phyloP scores from a whole-genome alignment of 352 stramenopile genomes.

The Phytophthora sojae region DNA sequence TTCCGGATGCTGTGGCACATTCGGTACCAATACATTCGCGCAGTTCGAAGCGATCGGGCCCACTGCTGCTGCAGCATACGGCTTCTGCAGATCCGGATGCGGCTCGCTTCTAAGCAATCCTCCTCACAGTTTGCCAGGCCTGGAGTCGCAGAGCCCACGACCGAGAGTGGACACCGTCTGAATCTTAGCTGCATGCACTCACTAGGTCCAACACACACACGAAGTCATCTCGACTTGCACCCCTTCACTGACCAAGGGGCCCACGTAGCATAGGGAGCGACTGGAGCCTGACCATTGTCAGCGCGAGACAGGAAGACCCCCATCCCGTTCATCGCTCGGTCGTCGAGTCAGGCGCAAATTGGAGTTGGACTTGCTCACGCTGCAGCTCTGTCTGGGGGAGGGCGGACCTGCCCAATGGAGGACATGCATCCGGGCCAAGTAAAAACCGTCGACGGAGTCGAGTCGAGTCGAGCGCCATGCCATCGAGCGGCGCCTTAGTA shows the following conservation, averaged over 20 bases:
- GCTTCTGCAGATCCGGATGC: slow-evolving; percentile 1
- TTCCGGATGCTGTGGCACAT: slow-evolving; percentile 29
- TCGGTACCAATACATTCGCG: background rate
- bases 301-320: background rate
- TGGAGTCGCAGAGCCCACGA: background rate
- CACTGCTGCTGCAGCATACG: slow-evolving; percentile 21
- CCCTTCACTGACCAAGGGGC: slow-evolving; percentile 4
- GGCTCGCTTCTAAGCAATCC: slow-evolving; percentile 16
- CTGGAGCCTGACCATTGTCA: background rate
- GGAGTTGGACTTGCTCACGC: background rate
- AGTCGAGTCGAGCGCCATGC: background rate
- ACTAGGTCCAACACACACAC: slow-evolving; percentile 11
- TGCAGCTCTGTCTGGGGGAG: background rate
- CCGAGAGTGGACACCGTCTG: slow-evolving; percentile 12
- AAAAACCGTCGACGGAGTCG: background rate
- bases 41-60: slow-evolving; percentile 23
- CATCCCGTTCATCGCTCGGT: slow-evolving; percentile 15
- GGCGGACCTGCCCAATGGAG: background rate
- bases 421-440: too few relatives aligned
- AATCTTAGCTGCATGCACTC: slow-evolving; percentile 17
- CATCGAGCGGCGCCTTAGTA: slow-evolving; percentile 22
- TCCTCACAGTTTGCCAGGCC: background rate
- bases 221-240: background rate
- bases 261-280: slow-evolving; percentile 19
- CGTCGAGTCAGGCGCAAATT: background rate